A percentile compares a stretch with the other conserved stretches of the same genome.
phyloP scores from a whole-genome alignment of 2,329 filamentous ascomycete genomes.

The Ophiocordyceps unilateralis region DNA sequence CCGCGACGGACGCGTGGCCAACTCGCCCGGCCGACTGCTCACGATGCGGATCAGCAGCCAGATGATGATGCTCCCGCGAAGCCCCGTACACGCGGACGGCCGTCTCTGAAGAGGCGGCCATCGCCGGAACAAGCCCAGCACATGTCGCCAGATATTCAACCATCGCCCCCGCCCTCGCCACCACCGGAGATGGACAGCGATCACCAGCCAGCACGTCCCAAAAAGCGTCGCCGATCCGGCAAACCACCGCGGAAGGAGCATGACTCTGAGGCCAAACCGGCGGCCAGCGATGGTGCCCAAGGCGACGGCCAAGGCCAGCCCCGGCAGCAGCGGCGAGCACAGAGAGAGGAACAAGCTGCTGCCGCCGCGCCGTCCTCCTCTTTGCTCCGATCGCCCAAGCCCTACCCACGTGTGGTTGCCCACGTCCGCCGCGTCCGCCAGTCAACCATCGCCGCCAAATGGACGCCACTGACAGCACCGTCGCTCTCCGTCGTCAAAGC shows the following conservation, averaged over 20 bases:
- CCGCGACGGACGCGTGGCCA: background rate
- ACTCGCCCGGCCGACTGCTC: background rate
- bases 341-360: constrained; percentile 2
- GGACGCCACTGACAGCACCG: constrained; percentile 37
- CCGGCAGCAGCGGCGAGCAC: background rate
- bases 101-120: constrained; percentile 2
- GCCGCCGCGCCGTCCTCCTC: constrained; percentile 4
- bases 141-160: too few species aligned
- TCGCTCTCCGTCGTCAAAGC: constrained; percentile 37
- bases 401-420: constrained; percentile 33
- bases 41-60: background rate
- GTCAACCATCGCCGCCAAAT: constrained; percentile 50
- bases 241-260: background rate
- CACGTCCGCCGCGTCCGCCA: constrained; percentile 38
- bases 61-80: background rate
- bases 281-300: background rate
- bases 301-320: background rate
- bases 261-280: background rate
- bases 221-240: background rate
- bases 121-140: background rate
- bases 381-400: constrained; percentile 9
- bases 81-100: constrained; percentile 8
- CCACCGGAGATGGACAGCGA: background rate
- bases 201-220: background rate
- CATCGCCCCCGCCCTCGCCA: background rate